Evolutionary conservation across 306 rosid species (phyloP).

Genomic region (Trichosanthes truncata): DNA sequence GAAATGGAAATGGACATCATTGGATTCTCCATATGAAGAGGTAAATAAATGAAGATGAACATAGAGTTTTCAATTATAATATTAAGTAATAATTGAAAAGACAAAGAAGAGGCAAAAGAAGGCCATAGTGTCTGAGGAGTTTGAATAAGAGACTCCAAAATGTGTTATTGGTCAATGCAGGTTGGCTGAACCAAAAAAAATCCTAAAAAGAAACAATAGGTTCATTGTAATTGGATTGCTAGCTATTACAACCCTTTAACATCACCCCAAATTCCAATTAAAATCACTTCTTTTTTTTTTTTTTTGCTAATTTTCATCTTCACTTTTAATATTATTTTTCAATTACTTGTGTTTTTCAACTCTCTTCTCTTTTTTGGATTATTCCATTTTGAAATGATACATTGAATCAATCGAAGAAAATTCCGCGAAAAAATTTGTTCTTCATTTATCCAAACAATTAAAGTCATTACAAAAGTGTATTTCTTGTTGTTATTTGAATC

Average conservation of each 20-base stretch:
- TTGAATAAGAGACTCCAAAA: background rate
- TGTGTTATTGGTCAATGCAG: background rate
- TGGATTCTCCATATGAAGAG: background rate
- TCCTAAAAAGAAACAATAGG: background rate
- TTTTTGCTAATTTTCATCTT: background rate
- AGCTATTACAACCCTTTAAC: background rate
- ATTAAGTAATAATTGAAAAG: background rate
- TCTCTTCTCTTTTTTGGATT: no score
- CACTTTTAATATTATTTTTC: background rate
- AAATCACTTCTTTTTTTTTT: background rate
- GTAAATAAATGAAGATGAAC: background rate
- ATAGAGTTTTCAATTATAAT: background rate
- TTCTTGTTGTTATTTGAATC: no score
- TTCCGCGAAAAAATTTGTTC: background rate
- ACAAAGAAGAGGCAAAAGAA: background rate
- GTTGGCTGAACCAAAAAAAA: background rate
- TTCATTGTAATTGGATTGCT: background rate
- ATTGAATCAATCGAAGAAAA: background rate
- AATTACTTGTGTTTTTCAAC: background rate
- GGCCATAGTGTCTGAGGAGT: background rate
- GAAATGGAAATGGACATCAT: background rate
- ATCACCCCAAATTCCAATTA: background rate
- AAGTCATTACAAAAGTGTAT: background rate
- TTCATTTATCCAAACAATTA: background rate
- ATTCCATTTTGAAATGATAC: background rate